These are phyloP conservation scores for Macrolepiota fuliginosa DNA, from an alignment of 768 basidiomycete species.

Conservation along the genomic window DNA sequence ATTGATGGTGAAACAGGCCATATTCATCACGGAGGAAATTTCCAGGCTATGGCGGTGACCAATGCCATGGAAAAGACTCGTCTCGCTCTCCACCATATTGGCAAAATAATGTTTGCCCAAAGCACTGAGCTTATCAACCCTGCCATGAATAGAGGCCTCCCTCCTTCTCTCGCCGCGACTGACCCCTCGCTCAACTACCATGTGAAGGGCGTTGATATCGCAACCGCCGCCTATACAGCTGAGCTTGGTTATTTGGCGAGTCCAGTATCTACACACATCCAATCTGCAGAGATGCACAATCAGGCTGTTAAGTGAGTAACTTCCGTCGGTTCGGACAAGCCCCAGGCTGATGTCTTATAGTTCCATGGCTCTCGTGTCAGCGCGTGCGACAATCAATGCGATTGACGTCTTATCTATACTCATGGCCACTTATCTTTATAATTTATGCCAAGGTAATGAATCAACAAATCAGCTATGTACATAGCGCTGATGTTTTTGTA, in stretches of 20 bases:
- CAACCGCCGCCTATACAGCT: conserved; percentile 74
- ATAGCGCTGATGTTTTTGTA: conserved; percentile 17
- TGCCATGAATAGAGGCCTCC: conserved; percentile 75
- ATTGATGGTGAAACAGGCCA: conserved; percentile 63
- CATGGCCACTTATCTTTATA: conserved; percentile 68
- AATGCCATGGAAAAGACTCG: conserved; percentile 87
- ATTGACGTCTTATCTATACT: conserved; percentile 70
- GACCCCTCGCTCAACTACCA: conserved; percentile 80
- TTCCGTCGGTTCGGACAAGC: not conserved
- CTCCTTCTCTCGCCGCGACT: conserved; percentile 69
- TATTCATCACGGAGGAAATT: conserved; percentile 82
- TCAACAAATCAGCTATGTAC: not conserved
- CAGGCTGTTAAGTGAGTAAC: conserved; percentile 73
- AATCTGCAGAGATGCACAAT: conserved; percentile 85
- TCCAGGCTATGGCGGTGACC: conserved; percentile 80
- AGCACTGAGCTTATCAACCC: conserved; percentile 76
- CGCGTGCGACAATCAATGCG: conserved; percentile 67
- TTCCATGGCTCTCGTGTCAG: conserved; percentile 68
- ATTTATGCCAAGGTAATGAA: conserved; percentile 59
- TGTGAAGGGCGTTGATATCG: conserved; percentile 77
- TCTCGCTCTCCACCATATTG: conserved; percentile 65
- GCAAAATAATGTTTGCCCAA: conserved; percentile 70
- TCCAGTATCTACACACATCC: conserved; percentile 77
- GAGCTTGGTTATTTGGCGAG: conserved; percentile 78
- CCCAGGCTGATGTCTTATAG: conserved; percentile 22